A percentile compares a stretch with the other conserved stretches of the same genome.
These are phyloP conservation scores for Plantago coronopus DNA, from an alignment of 305 asterid species.

Conservation along the genomic window DNA sequence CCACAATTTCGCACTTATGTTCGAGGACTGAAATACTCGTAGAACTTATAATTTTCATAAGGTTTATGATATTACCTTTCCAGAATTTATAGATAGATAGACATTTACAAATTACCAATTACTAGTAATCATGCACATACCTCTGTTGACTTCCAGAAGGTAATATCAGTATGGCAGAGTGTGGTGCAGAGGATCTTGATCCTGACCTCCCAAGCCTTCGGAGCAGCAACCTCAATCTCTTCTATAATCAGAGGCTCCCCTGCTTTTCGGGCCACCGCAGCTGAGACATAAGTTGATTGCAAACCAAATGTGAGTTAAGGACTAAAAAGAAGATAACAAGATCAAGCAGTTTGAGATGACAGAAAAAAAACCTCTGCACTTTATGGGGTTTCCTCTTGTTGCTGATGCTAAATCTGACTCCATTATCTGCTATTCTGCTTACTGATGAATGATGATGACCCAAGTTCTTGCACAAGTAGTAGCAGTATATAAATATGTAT, in stretches of 20 bases:
- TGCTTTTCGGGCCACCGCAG: slow-evolving; percentile 13
- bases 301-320: background rate
- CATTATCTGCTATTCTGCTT: background rate
- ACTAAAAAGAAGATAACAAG: background rate
- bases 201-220: slow-evolving; percentile 19
- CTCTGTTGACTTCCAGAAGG: slow-evolving; percentile 26
- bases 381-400: slow-evolving; percentile 9
- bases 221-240: slow-evolving; percentile 11
- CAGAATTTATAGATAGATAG: too few relatives aligned
- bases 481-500: too few relatives aligned
- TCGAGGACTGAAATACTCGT: too few relatives aligned
- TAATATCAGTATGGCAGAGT: slow-evolving; percentile 29
- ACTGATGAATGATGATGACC: background rate
- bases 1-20: too few relatives aligned
- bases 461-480: background rate
- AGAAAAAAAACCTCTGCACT: slow-evolving; percentile 7
- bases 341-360: background rate
- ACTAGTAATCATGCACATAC: too few relatives aligned
- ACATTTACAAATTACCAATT: too few relatives aligned
- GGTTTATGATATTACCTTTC: too few relatives aligned
- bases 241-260: slow-evolving; percentile 13
- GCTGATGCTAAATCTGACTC: background rate
- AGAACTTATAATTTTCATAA: too few relatives aligned
- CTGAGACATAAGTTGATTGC: too few relatives aligned
- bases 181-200: slow-evolving; percentile 28